phyloP scores from a whole-genome alignment of 129 eudicot genomes.

The Smallanthus sonchifolius region DNA sequence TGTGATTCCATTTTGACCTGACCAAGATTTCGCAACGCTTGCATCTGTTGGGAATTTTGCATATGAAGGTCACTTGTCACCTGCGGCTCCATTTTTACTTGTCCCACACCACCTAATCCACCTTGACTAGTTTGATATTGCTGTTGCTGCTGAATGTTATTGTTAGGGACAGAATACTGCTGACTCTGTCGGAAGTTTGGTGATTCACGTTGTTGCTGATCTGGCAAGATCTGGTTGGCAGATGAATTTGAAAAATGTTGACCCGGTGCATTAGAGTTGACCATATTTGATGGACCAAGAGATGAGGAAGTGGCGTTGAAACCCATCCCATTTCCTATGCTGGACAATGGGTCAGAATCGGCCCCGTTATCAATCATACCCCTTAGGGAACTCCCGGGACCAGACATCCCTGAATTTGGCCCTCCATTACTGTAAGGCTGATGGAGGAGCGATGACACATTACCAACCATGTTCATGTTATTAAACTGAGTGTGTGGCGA shows the following conservation, averaged over 20 bases:
- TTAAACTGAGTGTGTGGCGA: slow-evolving; percentile 73
- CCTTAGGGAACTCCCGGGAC: slow-evolving; percentile 50
- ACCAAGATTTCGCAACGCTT: slow-evolving; percentile 67
- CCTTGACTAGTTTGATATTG: slow-evolving; percentile 54
- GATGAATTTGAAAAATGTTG: slow-evolving; percentile 63
- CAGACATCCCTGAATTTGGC: slow-evolving; percentile 38
- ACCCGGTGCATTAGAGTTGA: slow-evolving; percentile 40
- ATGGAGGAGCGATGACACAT: slow-evolving; percentile 72
- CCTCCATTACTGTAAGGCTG: slow-evolving; percentile 78
- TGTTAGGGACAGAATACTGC: slow-evolving; percentile 46
- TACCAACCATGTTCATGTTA: slow-evolving; percentile 88
- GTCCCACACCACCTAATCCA: slow-evolving; percentile 68
- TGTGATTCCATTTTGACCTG: slow-evolving; percentile 82
- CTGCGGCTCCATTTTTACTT: slow-evolving; percentile 84
- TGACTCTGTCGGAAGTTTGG: slow-evolving; percentile 69
- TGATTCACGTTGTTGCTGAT: slow-evolving; percentile 63
- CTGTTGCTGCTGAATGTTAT: slow-evolving; percentile 56
- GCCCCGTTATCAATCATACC: slow-evolving; percentile 70
- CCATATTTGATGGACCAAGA: slow-evolving; percentile 45
- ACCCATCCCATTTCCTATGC: slow-evolving; percentile 78
- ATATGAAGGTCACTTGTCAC: slow-evolving; percentile 50
- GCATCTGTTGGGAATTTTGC: slow-evolving; percentile 63
- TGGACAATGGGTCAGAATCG: slow-evolving; percentile 63
- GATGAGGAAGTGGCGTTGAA: slow-evolving; percentile 55
- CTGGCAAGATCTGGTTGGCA: slow-evolving; percentile 65